Percentiles rank a stretch among this genome's conserved stretches.
These are phyloP conservation scores for Verticillium tricorpus DNA, from an alignment of 2,329 filamentous ascomycete species.

Conservation along the genomic window DNA sequence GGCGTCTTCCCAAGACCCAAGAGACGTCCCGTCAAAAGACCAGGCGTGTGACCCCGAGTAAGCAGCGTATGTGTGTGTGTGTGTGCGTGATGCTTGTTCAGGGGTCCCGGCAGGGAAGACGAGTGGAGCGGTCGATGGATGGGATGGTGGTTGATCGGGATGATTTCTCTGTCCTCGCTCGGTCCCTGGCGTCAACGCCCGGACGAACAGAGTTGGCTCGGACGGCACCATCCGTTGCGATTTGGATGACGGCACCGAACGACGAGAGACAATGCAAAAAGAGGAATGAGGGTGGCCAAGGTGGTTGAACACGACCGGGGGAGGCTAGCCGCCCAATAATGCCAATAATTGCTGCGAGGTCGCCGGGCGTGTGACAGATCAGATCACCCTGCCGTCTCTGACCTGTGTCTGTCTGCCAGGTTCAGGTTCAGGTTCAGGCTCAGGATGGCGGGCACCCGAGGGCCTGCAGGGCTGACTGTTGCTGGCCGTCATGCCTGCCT, in stretches of 20 bases:
- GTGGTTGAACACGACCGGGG: neutral
- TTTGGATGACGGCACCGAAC: neutral
- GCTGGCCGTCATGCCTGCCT: neutral
- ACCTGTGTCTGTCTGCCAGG: neutral
- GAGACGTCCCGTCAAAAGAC: constrained; percentile 3
- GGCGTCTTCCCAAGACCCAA: neutral
- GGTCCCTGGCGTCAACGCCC: neutral
- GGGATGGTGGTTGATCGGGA: too few relatives aligned
- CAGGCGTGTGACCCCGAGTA: constrained; percentile 1
- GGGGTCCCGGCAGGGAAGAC: constrained; percentile 2
- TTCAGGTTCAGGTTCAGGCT: neutral
- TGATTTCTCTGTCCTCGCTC: neutral
- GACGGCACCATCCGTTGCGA: neutral
- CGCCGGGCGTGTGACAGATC: constrained; percentile 10
- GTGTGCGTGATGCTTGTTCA: constrained; percentile 7
- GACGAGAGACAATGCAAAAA: neutral
- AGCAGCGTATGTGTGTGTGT: neutral
- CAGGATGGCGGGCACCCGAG: neutral
- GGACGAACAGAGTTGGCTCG: neutral
- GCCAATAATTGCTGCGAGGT: constrained; percentile 12
- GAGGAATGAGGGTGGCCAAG: neutral
- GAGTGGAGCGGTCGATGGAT: too few relatives aligned
- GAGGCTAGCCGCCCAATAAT: neutral
- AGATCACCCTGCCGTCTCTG: neutral
- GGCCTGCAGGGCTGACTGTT: neutral